These are phyloP conservation scores for Takashimella tepidaria DNA, from an alignment of 1,284 basidiomycete genomes.

Conservation along the genomic window DNA sequence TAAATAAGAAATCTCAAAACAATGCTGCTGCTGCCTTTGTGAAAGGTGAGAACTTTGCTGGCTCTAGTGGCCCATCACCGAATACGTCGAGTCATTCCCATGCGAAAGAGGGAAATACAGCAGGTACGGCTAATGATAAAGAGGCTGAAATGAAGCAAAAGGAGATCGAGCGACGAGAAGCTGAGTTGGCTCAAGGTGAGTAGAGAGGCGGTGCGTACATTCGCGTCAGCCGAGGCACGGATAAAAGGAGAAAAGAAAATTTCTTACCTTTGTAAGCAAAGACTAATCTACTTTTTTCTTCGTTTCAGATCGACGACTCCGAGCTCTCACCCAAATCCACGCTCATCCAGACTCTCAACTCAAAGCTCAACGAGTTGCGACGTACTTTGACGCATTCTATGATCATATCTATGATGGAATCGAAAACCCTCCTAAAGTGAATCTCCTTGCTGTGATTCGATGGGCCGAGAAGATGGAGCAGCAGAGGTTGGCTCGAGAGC, in stretches of 20 bases:
- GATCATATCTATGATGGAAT: conserved; percentile 37
- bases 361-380: conserved; percentile 30
- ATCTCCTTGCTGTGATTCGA: conserved; percentile 38
- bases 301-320: conserved; percentile 37
- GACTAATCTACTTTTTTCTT: too few species aligned
- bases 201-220: neutral
- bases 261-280: neutral
- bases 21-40: too few species aligned
- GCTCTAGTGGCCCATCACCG: too few species aligned
- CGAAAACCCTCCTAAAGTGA: conserved; percentile 35
- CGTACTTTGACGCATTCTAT: conserved; percentile 44
- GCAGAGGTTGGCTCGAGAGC: conserved; percentile 23
- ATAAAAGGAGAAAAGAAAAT: neutral
- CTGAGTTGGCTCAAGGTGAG: conserved; percentile 40
- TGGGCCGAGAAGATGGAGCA: conserved; percentile 32
- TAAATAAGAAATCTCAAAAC: too few species aligned
- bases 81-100: too few species aligned
- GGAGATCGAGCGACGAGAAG: conserved; percentile 35
- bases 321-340: conserved; percentile 36
- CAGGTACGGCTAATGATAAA: conserved; percentile 7
- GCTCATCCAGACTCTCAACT: conserved; percentile 40
- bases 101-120: conserved; percentile 13
- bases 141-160: conserved; percentile 24
- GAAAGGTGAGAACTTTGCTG: too few species aligned
- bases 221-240: neutral